Percentiles rank a stretch among this genome's conserved stretches.
Conservation (phyloP, 345 rosid genomes). For the Arabis alpina region DNA sequence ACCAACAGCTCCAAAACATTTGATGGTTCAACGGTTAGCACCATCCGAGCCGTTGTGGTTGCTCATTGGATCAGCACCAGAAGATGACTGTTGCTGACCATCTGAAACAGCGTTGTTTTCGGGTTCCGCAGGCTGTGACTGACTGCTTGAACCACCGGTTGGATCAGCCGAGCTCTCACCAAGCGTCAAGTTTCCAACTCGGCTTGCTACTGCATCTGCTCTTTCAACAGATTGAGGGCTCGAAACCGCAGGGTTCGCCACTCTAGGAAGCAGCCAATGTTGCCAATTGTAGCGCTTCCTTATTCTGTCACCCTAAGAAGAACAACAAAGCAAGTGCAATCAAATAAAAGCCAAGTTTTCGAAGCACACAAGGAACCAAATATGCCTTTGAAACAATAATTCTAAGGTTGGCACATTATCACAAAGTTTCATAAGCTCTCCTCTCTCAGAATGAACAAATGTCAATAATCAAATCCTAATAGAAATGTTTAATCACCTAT, state of each 20-base stretch:
- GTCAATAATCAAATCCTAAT: neutral
- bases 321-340: neutral
- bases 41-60: slow-evolving; percentile 32
- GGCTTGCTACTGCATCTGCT: slow-evolving; percentile 25
- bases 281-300: slow-evolving; percentile 74
- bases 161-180: slow-evolving; percentile 26
- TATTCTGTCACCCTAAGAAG: slow-evolving; percentile 67
- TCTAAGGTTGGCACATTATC: neutral
- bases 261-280: slow-evolving; percentile 51
- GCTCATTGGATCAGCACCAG: slow-evolving; percentile 6
- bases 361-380: neutral
- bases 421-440: neutral
- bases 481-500: neutral
- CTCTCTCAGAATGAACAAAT: slow-evolving; percentile 8
- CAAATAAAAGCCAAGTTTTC: neutral
- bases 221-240: slow-evolving; percentile 26
- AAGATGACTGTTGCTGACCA: slow-evolving; percentile 27
- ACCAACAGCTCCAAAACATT: slow-evolving; percentile 33
- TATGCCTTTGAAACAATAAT: neutral
- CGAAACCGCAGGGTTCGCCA: slow-evolving; percentile 1
- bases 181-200: slow-evolving; percentile 25
- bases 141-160: slow-evolving; percentile 38
- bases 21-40: slow-evolving; percentile 39
- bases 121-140: slow-evolving; percentile 22
- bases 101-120: slow-evolving; percentile 20